Conservation (phyloP, 2,329 filamentous ascomycete genomes). For the Pseudocercospora crystallina region DNA sequence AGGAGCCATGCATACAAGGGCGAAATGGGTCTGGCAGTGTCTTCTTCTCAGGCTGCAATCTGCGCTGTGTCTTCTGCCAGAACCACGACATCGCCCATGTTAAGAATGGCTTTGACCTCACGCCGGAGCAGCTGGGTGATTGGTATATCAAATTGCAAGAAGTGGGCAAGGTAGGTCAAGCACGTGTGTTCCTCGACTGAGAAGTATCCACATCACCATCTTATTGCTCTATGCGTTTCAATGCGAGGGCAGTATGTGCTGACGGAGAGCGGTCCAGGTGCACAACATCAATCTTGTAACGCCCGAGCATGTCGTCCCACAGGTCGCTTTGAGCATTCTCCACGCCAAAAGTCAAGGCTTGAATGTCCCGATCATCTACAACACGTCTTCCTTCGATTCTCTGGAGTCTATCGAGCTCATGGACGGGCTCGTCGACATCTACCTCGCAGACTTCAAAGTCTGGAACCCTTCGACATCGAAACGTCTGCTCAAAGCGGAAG, state of each 20-base stretch:
- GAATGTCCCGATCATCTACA: constrained; percentile 75
- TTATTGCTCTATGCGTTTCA: no score
- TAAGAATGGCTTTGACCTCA: constrained; percentile 76
- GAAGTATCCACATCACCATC: no score
- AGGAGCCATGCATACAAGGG: constrained; percentile 80
- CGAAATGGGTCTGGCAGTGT: constrained; percentile 77
- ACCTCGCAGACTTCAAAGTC: constrained; percentile 85
- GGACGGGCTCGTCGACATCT: constrained; percentile 80
- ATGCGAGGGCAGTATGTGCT: constrained; percentile 47
- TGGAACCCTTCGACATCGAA: constrained; percentile 68
- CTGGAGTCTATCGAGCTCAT: constrained; percentile 69
- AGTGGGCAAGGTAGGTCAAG: constrained; percentile 39
- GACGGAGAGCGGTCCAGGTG: constrained; percentile 70
- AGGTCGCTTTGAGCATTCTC: constrained; percentile 75
- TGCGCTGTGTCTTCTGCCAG: constrained; percentile 74
- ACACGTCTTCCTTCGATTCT: constrained; percentile 79
- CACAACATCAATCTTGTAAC: constrained; percentile 90
- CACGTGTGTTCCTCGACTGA: no score
- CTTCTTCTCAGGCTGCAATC: constrained; percentile 76
- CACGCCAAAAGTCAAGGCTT: constrained; percentile 70
- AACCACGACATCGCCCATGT: constrained; percentile 83
- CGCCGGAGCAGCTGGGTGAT: constrained; percentile 73
- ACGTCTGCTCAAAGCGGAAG: constrained; percentile 73
- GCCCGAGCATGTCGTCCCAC: constrained; percentile 82
- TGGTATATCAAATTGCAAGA: constrained; percentile 84